Percentiles rank a stretch among this genome's conserved stretches.
Evolutionary conservation across 2,329 filamentous ascomycete genomes (phyloP).

Genomic region (Leptographium galeiforme): DNA sequence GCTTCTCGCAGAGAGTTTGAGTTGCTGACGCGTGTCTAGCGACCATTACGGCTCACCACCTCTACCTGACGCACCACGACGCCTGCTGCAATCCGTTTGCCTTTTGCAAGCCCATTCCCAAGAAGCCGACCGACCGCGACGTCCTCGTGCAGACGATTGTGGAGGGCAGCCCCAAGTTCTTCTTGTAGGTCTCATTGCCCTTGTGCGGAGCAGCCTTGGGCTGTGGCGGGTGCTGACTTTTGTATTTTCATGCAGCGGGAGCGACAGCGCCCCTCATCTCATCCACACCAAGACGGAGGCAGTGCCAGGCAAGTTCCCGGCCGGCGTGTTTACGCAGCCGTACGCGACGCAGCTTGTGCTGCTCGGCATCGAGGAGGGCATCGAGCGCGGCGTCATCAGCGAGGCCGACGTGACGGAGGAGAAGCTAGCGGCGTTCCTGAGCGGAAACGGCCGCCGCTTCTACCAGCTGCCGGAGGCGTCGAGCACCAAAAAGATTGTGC

Average conservation of each 20-base stretch:
- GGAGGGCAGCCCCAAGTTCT: slow-evolving; percentile 51
- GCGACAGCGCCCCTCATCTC: slow-evolving; percentile 60
- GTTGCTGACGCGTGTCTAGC: slow-evolving; percentile 20
- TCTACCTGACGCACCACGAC: slow-evolving; percentile 41
- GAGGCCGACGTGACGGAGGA: slow-evolving; percentile 41
- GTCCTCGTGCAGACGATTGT: slow-evolving; percentile 55
- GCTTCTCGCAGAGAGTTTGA: background rate
- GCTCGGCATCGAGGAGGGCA: slow-evolving; percentile 46
- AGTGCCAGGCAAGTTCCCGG: slow-evolving; percentile 40
- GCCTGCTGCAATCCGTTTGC: slow-evolving; percentile 13
- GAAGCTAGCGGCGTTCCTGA: slow-evolving; percentile 40
- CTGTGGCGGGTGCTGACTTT: background rate
- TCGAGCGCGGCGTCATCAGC: slow-evolving; percentile 37
- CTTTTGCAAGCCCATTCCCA: slow-evolving; percentile 58
- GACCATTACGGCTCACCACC: slow-evolving; percentile 78
- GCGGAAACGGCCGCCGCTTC: slow-evolving; percentile 37
- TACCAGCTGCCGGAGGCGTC: slow-evolving; percentile 28
- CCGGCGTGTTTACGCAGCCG: slow-evolving; percentile 70
- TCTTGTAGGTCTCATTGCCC: slow-evolving; percentile 24
- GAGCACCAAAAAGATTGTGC: slow-evolving; percentile 17
- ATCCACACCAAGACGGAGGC: slow-evolving; percentile 41
- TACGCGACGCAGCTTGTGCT: slow-evolving; percentile 47
- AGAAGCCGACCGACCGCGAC: slow-evolving; percentile 57
- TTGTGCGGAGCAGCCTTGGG: no score
- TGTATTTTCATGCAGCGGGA: slow-evolving; percentile 21